Conservation (phyloP, 1,139 yeast species). For the Yamadazyma jaroonii region DNA sequence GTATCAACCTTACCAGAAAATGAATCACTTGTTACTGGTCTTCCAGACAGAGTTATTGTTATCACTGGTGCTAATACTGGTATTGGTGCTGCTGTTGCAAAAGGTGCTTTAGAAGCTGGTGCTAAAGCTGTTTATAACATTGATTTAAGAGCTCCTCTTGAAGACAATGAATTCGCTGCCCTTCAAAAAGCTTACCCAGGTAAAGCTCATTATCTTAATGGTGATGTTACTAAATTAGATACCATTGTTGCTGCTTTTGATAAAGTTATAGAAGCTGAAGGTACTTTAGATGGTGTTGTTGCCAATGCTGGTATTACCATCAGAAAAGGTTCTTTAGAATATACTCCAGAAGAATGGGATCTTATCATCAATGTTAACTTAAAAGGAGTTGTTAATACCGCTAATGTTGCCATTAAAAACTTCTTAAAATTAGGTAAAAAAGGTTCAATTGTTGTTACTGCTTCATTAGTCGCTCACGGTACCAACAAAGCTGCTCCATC, state of each 20-base stretch:
- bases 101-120: conserved; percentile 11
- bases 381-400: conserved; percentile 56
- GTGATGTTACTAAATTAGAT: conserved; percentile 11
- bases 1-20: conserved; percentile 11
- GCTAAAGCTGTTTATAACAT: conserved; percentile 11
- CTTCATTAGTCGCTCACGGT: conserved; percentile 56
- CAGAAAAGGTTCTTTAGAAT: conserved; percentile 61
- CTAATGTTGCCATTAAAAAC: conserved; percentile 36
- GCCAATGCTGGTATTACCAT: conserved; percentile 88
- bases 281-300: conserved; percentile 70
- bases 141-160: conserved; percentile 11
- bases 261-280: conserved; percentile 60
- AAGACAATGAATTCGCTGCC: conserved; percentile 8
- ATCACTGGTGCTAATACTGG: conserved; percentile 37
- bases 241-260: conserved; percentile 46
- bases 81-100: conserved; percentile 73
- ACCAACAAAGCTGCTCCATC: conserved; percentile 48
- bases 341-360: conserved; percentile 46
- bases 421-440: conserved; percentile 28
- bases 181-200: conserved; percentile 10
- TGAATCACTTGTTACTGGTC: conserved; percentile 8
- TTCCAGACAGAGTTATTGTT: conserved; percentile 22
- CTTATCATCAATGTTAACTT: conserved; percentile 50
- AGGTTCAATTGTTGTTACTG: conserved; percentile 57
- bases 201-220: conserved; percentile 9